Percentiles rank a stretch among this genome's conserved stretches.
Conservation (phyloP, 2,329 filamentous ascomycete species). For the Arachnopeziza araneosa region DNA sequence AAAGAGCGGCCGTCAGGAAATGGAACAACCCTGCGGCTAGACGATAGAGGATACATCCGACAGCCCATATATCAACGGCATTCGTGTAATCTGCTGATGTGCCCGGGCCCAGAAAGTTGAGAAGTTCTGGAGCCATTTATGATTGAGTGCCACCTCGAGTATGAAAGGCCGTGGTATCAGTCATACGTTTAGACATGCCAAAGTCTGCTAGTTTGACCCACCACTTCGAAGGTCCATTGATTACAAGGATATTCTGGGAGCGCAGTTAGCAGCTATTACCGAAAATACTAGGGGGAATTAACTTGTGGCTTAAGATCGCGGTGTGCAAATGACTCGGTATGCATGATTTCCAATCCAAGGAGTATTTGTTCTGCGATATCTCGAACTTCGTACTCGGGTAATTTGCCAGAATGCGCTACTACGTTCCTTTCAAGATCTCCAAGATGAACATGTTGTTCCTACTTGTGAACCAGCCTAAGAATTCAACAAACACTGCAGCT, state of each 20-base stretch:
- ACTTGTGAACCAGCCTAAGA: conserved; percentile 34
- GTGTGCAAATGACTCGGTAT: conserved; percentile 32
- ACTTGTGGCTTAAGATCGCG: conserved; percentile 35
- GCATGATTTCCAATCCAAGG: conserved; percentile 32
- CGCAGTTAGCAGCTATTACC: too few relatives aligned
- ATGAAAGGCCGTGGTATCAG: conserved; percentile 5
- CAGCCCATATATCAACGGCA: conserved; percentile 7
- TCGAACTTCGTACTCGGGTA: conserved; percentile 27
- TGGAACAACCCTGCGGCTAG: background rate
- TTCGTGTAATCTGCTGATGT: background rate
- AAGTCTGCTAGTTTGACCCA: background rate
- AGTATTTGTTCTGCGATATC: conserved; percentile 26
- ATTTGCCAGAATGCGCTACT: conserved; percentile 12
- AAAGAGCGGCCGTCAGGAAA: background rate
- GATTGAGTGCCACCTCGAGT: conserved; percentile 11
- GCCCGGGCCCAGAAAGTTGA: background rate
- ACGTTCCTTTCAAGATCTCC: conserved; percentile 29
- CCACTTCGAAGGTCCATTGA: background rate
- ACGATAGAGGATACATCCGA: background rate
- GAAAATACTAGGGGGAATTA: background rate
- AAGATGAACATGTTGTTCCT: conserved; percentile 27
- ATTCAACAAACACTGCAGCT: conserved; percentile 24
- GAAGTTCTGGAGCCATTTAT: conserved; percentile 19
- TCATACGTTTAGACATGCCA: conserved; percentile 5
- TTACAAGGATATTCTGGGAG: background rate